phyloP scores from a whole-genome alignment of 768 basidiomycete species.

The Boletus rubescentipes region DNA sequence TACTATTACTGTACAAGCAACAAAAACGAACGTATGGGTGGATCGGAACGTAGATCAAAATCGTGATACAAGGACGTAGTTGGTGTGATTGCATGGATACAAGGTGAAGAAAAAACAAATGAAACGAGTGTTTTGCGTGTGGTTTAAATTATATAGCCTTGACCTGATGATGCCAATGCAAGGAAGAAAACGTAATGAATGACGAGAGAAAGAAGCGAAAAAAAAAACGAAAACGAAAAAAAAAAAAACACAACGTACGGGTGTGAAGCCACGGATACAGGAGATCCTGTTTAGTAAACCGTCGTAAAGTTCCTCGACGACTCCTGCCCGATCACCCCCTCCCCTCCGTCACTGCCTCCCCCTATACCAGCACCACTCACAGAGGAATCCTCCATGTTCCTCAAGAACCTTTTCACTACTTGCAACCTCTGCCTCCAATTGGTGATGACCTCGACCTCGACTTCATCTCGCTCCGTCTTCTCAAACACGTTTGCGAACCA shows the following conservation, averaged over 20 bases:
- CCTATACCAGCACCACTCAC: slow-evolving; percentile 20
- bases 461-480: slow-evolving; percentile 68
- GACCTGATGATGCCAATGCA: slow-evolving; percentile 10
- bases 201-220: slow-evolving; percentile 1
- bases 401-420: slow-evolving; percentile 68
- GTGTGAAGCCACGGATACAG: neutral
- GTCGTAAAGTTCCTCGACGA: slow-evolving; percentile 58
- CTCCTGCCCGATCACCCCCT: slow-evolving; percentile 54
- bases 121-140: slow-evolving; percentile 9
- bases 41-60: neutral
- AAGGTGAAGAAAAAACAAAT: slow-evolving; percentile 2
- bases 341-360: slow-evolving; percentile 25
- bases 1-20: slow-evolving; percentile 11
- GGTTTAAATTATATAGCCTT: slow-evolving; percentile 9
- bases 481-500: slow-evolving; percentile 88
- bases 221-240: neutral
- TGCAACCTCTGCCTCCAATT: slow-evolving; percentile 86
- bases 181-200: slow-evolving; percentile 11
- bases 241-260: neutral
- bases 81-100: slow-evolving; percentile 13
- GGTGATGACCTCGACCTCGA: slow-evolving; percentile 75
- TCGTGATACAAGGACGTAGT: slow-evolving; percentile 9
- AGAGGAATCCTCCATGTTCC: slow-evolving; percentile 21
- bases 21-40: slow-evolving; percentile 1
- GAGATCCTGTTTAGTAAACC: slow-evolving; percentile 36